phyloP scores from a whole-genome alignment of 129 eudicot genomes.

The Centrapalus pauciflorus region DNA sequence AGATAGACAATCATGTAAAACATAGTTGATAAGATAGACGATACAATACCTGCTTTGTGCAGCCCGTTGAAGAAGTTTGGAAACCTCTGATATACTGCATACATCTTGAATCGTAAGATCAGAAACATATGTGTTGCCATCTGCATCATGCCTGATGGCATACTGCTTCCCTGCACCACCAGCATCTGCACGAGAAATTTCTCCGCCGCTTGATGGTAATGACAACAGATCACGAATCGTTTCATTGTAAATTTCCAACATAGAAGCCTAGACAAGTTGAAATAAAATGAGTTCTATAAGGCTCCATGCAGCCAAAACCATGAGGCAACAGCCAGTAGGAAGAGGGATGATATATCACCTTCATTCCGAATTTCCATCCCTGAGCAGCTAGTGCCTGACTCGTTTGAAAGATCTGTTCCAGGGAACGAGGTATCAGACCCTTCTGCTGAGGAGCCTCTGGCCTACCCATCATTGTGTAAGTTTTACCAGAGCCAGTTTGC shows the following conservation, averaged over 20 bases:
- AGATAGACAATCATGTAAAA: too few relatives aligned
- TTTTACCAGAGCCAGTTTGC: conserved; percentile 73
- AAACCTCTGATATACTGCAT: conserved; percentile 47
- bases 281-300: neutral
- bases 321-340: neutral
- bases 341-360: conserved; percentile 26
- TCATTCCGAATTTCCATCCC: conserved; percentile 67
- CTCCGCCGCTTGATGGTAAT: conserved; percentile 26
- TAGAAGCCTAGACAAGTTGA: conserved; percentile 43
- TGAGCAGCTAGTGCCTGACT: conserved; percentile 50
- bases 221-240: conserved; percentile 56
- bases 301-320: neutral
- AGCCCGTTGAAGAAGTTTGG: conserved; percentile 54
- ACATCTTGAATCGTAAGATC: conserved; percentile 66
- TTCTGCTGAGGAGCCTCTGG: conserved; percentile 48
- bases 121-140: conserved; percentile 57
- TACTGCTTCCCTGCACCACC: conserved; percentile 43
- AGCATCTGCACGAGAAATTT: conserved; percentile 24
- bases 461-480: conserved; percentile 67
- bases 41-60: conserved; percentile 57
- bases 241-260: conserved; percentile 72
- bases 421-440: conserved; percentile 62
- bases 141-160: conserved; percentile 51
- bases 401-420: conserved; percentile 60
- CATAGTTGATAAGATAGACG: too few relatives aligned